phyloP scores from a whole-genome alignment of 257 asterid genomes.

The Solanum chiquidenum region DNA sequence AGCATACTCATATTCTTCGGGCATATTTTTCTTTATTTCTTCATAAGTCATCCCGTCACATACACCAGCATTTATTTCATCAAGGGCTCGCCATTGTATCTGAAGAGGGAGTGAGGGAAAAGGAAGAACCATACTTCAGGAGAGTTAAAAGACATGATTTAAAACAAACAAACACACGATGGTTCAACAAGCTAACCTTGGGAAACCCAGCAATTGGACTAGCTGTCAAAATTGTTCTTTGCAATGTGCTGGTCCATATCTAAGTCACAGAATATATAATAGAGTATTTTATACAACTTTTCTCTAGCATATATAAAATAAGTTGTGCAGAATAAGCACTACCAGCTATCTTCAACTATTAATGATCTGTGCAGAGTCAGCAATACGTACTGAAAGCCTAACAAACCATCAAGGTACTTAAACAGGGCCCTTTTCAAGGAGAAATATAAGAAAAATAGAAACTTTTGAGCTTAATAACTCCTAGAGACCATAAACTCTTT shows the following conservation, averaged over 20 bases:
- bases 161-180: background rate
- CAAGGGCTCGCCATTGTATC: conserved; percentile 99
- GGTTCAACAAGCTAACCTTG: conserved; percentile 42
- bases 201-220: conserved; percentile 85
- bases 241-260: conserved; percentile 99
- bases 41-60: conserved; percentile 99
- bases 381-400: background rate
- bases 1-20: conserved; percentile 90
- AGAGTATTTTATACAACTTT: background rate
- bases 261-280: conserved; percentile 27
- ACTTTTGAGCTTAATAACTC: background rate
- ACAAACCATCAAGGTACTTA: background rate
- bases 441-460: background rate
- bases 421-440: background rate
- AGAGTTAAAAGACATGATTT: background rate
- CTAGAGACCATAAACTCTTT: background rate
- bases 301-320: background rate
- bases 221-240: conserved; percentile 89
- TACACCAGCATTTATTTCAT: conserved; percentile 91
- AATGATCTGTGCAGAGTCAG: background rate
- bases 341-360: background rate
- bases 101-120: conserved; percentile 15
- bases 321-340: background rate
- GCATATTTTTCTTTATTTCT: conserved; percentile 96
- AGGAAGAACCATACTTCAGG: background rate